Evolutionary conservation across 768 basidiomycete species (phyloP).

Genomic region (Auricularia heimuer): DNA sequence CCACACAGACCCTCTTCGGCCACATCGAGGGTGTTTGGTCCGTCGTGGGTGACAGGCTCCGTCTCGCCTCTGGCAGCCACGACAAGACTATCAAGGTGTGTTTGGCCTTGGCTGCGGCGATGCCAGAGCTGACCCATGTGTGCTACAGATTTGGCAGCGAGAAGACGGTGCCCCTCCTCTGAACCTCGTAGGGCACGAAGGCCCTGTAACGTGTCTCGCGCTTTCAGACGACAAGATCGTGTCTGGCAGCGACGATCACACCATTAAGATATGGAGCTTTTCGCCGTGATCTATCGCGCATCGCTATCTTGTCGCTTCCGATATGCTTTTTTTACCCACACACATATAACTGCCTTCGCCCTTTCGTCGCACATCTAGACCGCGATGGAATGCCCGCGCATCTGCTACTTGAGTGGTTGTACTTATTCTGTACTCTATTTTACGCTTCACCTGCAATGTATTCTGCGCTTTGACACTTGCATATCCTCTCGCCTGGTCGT

Average conservation of each 20-base stretch:
- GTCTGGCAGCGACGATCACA: slow-evolving; percentile 91
- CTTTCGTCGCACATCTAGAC: no score
- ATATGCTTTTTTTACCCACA: background rate
- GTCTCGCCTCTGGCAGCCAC: slow-evolving; percentile 88
- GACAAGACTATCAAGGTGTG: slow-evolving; percentile 94
- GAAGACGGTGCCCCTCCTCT: slow-evolving; percentile 81
- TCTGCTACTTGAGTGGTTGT: no score
- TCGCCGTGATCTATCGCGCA: background rate
- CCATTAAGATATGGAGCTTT: slow-evolving; percentile 72
- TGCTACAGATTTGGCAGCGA: slow-evolving; percentile 75
- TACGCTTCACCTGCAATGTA: no score
- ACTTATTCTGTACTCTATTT: no score
- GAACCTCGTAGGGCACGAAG: slow-evolving; percentile 89
- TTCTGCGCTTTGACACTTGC: no score
- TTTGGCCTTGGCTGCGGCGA: slow-evolving; percentile 7
- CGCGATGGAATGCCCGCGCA: no score
- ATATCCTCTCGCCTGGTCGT: no score
- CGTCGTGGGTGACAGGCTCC: slow-evolving; percentile 83
- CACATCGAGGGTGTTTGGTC: slow-evolving; percentile 99
- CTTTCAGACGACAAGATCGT: slow-evolving; percentile 93
- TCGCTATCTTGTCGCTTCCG: background rate
- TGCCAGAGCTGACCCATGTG: slow-evolving; percentile 3
- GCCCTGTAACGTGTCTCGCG: slow-evolving; percentile 83
- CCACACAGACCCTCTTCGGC: slow-evolving; percentile 79
- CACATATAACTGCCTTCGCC: no score